Conservation (phyloP, 169 alveolate species). For the Ichthyophthirius multifiliis region DNA sequence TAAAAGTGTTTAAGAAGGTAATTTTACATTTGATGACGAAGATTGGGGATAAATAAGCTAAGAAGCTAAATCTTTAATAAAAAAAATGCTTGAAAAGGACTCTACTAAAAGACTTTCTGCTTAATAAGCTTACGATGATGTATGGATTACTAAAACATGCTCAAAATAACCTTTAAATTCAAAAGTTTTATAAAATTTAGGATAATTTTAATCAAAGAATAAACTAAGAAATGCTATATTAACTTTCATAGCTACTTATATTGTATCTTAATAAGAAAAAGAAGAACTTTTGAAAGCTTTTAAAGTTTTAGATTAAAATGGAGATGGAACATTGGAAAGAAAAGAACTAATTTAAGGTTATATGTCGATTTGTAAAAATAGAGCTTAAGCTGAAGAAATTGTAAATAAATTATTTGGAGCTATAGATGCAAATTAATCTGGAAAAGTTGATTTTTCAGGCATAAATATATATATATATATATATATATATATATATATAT, state of each 20-base stretch:
- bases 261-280: constrained; percentile 59
- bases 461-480: neutral
- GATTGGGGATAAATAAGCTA: constrained; percentile 52
- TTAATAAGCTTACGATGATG: constrained; percentile 76
- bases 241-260: constrained; percentile 60
- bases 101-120: constrained; percentile 81
- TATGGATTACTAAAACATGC: constrained; percentile 73
- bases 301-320: constrained; percentile 34
- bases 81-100: constrained; percentile 73
- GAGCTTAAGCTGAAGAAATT: constrained; percentile 63
- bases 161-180: constrained; percentile 36
- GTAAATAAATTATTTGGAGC: constrained; percentile 64
- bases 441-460: constrained; percentile 73
- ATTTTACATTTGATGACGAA: constrained; percentile 25
- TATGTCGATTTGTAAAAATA: constrained; percentile 12
- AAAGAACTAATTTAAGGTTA: constrained; percentile 28
- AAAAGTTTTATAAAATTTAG: constrained; percentile 46
- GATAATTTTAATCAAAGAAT: constrained; percentile 53
- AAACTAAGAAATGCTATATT: constrained; percentile 63
- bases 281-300: constrained; percentile 41
- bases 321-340: constrained; percentile 39
- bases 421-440: constrained; percentile 80
- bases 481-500: neutral
- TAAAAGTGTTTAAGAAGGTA: constrained; percentile 29
- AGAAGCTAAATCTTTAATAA: constrained; percentile 80